phyloP scores from a whole-genome alignment of 129 eudicot species.

The Pulicaria dysenterica region DNA sequence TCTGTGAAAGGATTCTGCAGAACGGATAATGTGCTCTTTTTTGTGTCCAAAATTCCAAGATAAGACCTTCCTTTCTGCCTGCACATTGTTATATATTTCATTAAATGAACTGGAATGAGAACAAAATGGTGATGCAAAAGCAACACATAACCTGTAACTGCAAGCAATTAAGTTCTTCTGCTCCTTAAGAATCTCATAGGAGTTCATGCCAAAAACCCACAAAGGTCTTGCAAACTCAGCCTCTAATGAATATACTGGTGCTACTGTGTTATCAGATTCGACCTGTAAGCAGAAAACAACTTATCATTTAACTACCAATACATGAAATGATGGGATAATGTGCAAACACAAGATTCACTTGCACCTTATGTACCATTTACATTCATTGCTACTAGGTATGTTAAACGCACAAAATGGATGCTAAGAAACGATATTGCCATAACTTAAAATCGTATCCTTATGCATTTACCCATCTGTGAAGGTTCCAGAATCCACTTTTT shows the following conservation, averaged over 20 bases:
- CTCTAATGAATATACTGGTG: slow-evolving; percentile 62
- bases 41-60: slow-evolving; percentile 71
- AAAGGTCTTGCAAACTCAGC: slow-evolving; percentile 90
- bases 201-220: slow-evolving; percentile 95
- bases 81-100: slow-evolving; percentile 27
- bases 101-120: neutral
- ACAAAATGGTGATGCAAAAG: neutral
- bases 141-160: slow-evolving; percentile 65
- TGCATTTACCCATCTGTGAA: slow-evolving; percentile 82
- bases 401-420: neutral
- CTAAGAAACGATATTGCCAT: neutral
- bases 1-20: slow-evolving; percentile 87
- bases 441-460: slow-evolving; percentile 13
- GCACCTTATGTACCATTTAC: neutral
- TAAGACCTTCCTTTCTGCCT: slow-evolving; percentile 87
- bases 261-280: slow-evolving; percentile 73
- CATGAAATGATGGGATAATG: neutral
- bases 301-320: slow-evolving; percentile 8
- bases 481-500: slow-evolving; percentile 85
- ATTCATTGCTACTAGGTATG: neutral
- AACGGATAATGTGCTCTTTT: slow-evolving; percentile 48
- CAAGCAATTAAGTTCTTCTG: slow-evolving; percentile 79
- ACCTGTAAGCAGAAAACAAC: slow-evolving; percentile 42
- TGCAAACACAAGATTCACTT: neutral
- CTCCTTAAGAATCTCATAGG: slow-evolving; percentile 66